phyloP scores from a whole-genome alignment of 306 rosid genomes.

The Acacia melanoxylon region DNA sequence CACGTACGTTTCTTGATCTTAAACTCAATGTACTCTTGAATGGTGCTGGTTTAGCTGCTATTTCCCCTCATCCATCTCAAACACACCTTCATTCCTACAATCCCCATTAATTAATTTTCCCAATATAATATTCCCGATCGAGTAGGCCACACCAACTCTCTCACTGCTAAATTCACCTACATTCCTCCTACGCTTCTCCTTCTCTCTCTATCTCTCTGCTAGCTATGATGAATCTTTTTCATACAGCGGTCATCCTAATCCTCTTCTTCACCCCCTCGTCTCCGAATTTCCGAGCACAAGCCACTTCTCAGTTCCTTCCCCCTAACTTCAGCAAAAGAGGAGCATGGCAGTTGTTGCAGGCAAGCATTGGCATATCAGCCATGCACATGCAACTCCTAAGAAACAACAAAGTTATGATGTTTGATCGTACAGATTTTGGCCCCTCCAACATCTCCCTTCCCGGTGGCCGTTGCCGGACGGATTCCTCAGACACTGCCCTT shows the following conservation, averaged over 20 bases:
- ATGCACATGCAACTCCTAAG: slow-evolving; percentile 86
- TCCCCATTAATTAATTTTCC: not conserved
- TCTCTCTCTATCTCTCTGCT: not conserved
- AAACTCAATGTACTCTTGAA: slow-evolving; percentile 14
- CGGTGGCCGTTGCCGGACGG: slow-evolving; percentile 37
- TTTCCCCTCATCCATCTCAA: slow-evolving; percentile 15
- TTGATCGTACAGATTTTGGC: slow-evolving; percentile 78
- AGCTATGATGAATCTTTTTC: not conserved
- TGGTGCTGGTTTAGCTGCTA: slow-evolving; percentile 28
- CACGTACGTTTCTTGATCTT: slow-evolving; percentile 41
- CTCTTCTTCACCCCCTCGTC: slow-evolving; percentile 23
- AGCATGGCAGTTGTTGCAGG: slow-evolving; percentile 61
- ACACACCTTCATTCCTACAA: slow-evolving; percentile 8
- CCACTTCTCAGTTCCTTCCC: slow-evolving; percentile 11
- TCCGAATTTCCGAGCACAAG: not conserved
- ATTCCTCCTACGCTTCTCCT: slow-evolving; percentile 28
- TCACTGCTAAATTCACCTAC: slow-evolving; percentile 32
- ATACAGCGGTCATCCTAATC: slow-evolving; percentile 21
- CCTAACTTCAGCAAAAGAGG: slow-evolving; percentile 36
- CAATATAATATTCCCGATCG: not conserved
- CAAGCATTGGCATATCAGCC: slow-evolving; percentile 68
- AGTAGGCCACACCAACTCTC: slow-evolving; percentile 23
- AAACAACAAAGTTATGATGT: slow-evolving; percentile 60
- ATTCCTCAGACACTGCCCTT: slow-evolving; percentile 39
- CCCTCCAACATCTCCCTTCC: slow-evolving; percentile 64